Evolutionary conservation across 1,284 basidiomycete species (phyloP), one percentile per base, ranked within the genome.

Genomic region (Pseudozyma pruni): DNA sequence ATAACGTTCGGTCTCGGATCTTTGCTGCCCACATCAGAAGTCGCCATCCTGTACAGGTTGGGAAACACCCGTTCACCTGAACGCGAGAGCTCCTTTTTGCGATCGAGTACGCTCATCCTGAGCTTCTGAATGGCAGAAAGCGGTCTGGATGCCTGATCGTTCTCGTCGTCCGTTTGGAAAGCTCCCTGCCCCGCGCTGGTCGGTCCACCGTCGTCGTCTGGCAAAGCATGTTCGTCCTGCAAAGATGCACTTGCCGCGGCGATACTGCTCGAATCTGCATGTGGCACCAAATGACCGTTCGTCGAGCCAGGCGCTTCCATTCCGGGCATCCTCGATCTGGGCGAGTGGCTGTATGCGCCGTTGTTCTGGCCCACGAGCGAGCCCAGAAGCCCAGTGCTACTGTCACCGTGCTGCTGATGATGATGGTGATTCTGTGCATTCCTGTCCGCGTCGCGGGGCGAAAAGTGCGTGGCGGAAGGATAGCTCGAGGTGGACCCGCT

Each of bases 1-100:
- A 66, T 58, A 2, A 66, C 62, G 38, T 66, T 59, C 27, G 62
- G 62, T 2, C 62, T 45, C 1, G 62, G 62, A 27, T 66, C 55
- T 44, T 66, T 66, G 46, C 50, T 54, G 17, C 62, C 62, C 1
- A 66, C 55, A 29, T 66, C 62, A 7, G 57, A 43, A 2, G 57
- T 60, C 14, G 57, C 56, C 22, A 67, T 16, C 3, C 52, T 42
- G 41, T 67, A 67, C 29, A 67, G 57, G 46, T 66, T 66, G 17
- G 55, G 62, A 17, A 58, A 66, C 1, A 63, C 40, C 10, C 62
- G 31, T 33, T 58, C 51, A 32, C 42, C 32, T 11, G 60, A 52
- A 1, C 46, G 53, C 8, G 50, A 51, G 20, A 50, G 32, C 8
- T 54, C 55, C 46, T 58, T 66, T 13, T 58, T 58, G 50, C 62